Evolutionary conservation across 345 rosid genomes (phyloP).

Genomic region (Geranium brycei): DNA sequence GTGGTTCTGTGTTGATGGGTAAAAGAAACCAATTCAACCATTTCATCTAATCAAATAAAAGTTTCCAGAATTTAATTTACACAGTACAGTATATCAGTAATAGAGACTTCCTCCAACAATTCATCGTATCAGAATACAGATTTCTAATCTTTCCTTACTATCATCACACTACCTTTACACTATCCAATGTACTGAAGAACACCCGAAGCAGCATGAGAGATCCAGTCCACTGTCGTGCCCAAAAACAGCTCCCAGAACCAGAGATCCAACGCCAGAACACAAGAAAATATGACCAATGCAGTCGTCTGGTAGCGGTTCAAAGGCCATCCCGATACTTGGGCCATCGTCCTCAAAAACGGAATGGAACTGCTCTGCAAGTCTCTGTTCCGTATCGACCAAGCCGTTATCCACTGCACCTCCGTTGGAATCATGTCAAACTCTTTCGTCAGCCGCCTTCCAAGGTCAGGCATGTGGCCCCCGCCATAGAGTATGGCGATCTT

Average conservation of each 20-base stretch:
- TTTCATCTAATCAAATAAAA: background rate
- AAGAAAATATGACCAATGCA: slow-evolving; percentile 64
- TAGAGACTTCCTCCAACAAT: no score
- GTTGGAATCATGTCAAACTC: slow-evolving; percentile 65
- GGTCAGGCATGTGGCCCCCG: slow-evolving; percentile 97
- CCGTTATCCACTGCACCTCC: slow-evolving; percentile 66
- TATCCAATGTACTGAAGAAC: slow-evolving; percentile 27
- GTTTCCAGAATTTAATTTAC: background rate
- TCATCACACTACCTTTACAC: slow-evolving; percentile 13
- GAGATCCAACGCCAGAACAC: slow-evolving; percentile 70
- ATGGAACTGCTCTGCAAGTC: slow-evolving; percentile 31
- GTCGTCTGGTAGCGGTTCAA: slow-evolving; percentile 75
- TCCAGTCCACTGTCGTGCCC: slow-evolving; percentile 43
- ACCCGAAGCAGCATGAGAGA: slow-evolving; percentile 34
- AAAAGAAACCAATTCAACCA: no score
- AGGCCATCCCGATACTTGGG: slow-evolving; percentile 71
- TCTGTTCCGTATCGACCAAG: slow-evolving; percentile 74
- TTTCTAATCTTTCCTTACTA: no score
- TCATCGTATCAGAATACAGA: no score
- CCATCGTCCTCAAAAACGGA: slow-evolving; percentile 58
- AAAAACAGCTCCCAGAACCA: slow-evolving; percentile 82
- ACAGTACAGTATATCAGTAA: no score
- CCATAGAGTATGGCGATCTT: slow-evolving; percentile 75
- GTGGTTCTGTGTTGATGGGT: no score
- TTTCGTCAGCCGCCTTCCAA: slow-evolving; percentile 65